Evolutionary conservation across 768 basidiomycete species (phyloP), one percentile per base, ranked within the genome.

Genomic region (Solioccasus polychromus): DNA sequence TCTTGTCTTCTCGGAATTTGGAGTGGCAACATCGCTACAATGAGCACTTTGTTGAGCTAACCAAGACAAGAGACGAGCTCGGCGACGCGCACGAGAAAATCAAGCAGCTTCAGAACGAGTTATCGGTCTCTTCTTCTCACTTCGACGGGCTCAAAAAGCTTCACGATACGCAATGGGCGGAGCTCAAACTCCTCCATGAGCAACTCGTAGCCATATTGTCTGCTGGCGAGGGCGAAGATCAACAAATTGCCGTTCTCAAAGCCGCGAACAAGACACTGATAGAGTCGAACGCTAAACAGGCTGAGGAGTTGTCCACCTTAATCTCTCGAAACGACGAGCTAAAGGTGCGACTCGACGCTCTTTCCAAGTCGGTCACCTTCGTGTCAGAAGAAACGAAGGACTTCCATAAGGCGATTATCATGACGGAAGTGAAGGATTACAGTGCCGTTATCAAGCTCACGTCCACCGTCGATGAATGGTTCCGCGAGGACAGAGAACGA

Each of bases 371-470:
- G n/a, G n/a, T n/a, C n/a, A n/a, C n/a, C n/a, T n/a, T n/a, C 8
- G 7, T 31, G 10, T 39, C 37, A 4, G 20, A 32, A 15, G 22
- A 43, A 24, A 30, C 48, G 6, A 31, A 2, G 43, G 24, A 11
- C 7, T 3, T 39, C 2, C 24, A 39, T 20, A 18, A 45, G 9
- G 25, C 4, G 26, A n/a, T n/a, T n/a, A 39, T 49, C 5, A 39
- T 22, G n/a, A 39, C n/a, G 1, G 48, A 35, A 30, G 37, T 29
- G 24, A 43, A 39, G 35, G 52, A 44, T 20, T 35, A 48, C 11
- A 1, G 35, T 2, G 28, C 42, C n/a, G 6, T 54, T 15, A 26
- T 53, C 32, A 23, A 48, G 24, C 52, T 54, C 19, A 48, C 51
- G 17, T 23, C 35, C 14, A 31, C 10, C 5, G 42, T 45, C 31